Base-by-base conservation (phyloP, 345 rosid genomes). In the Aethionema arabicum region DNA sequence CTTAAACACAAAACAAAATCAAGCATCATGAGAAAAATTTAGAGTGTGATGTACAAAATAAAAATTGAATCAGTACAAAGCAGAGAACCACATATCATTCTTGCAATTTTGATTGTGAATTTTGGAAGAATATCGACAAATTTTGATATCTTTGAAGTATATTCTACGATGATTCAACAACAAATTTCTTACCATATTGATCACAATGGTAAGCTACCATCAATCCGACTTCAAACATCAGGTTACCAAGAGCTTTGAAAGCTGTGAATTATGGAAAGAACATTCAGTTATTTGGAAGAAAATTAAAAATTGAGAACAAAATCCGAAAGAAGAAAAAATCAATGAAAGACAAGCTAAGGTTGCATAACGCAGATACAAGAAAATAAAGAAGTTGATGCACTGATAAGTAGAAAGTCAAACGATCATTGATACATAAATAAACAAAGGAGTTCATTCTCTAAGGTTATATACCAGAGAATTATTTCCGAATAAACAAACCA, bases 201-300 rank as follows among this genome's bases (percentile, higher is more conserved):
- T 86, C 95, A 30, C 98, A 91, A 74, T 91, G 98, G 79, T 79
- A 75, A 49, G 93, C 96, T 66, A 88, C 68, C 95, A 83, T 64
- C 75, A 79, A 53, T 37, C 98, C 98, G 56, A 88, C 90, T 72
- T 88, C 87, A 62, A 78, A 61, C 65, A 88, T 83, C 75, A 85
- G 79, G 76, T 85, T 86, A 50, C 91, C 96, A 56, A 92, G 84
- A 56, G 83, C 85, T 82, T 86, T 92, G 77, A 92, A 89, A 78
- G 92, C 96, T 89, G 72, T 52, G 73, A 52, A 68, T 42, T 36
- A 39, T 38, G 32, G 15, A 67, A 56, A 51, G 21, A 50, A 16
- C 48, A 33, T 31, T 65, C 44, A 51, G 56, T 50, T 66, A 37
- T 41, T 35, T 12, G 14, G 15, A 37, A 49, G 40, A 59, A 16